Percentiles rank a stretch among this genome's conserved stretches.
These are phyloP conservation scores for Geosmithia morbida DNA, from an alignment of 2,329 filamentous ascomycete species.

Conservation along the genomic window DNA sequence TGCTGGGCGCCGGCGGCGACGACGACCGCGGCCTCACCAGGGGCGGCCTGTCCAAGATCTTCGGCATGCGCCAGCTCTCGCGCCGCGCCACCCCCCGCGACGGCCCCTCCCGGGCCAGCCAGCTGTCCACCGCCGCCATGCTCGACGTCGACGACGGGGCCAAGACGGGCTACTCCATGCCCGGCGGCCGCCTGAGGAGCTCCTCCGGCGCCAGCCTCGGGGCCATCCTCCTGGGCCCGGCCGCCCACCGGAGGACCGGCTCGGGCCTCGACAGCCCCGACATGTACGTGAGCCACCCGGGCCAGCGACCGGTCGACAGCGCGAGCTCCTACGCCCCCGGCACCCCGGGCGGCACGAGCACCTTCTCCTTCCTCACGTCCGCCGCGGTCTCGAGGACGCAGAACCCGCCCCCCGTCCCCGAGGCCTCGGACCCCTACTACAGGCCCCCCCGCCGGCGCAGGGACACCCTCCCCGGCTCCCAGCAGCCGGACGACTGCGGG, in stretches of 20 bases:
- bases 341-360: slow-evolving; percentile 56
- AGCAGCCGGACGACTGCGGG: background rate
- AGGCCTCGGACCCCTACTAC: slow-evolving; percentile 68
- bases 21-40: slow-evolving; percentile 53
- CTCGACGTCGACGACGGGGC: slow-evolving; percentile 51
- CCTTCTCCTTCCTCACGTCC: slow-evolving; percentile 55
- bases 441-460: slow-evolving; percentile 64
- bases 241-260: slow-evolving; percentile 30
- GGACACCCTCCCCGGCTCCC: slow-evolving; percentile 34
- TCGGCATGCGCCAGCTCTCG: slow-evolving; percentile 80
- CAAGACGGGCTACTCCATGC: slow-evolving; percentile 43
- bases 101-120: slow-evolving; percentile 59
- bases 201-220: slow-evolving; percentile 46
- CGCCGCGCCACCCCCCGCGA: slow-evolving; percentile 52
- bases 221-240: slow-evolving; percentile 25
- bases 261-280: slow-evolving; percentile 39
- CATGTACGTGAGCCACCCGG: slow-evolving; percentile 21
- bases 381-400: slow-evolving; percentile 32
- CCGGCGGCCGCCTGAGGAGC: slow-evolving; percentile 40
- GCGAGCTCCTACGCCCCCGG: slow-evolving; percentile 56
- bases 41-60: slow-evolving; percentile 79
- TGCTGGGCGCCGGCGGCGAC: slow-evolving; percentile 71
- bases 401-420: slow-evolving; percentile 29
- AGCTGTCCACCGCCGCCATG: slow-evolving; percentile 73
- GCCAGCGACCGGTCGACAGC: slow-evolving; percentile 35